A percentile compares a stretch with the other conserved stretches of the same genome.
phyloP scores from a whole-genome alignment of 331 rosid genomes.

The Spiraea crenata region DNA sequence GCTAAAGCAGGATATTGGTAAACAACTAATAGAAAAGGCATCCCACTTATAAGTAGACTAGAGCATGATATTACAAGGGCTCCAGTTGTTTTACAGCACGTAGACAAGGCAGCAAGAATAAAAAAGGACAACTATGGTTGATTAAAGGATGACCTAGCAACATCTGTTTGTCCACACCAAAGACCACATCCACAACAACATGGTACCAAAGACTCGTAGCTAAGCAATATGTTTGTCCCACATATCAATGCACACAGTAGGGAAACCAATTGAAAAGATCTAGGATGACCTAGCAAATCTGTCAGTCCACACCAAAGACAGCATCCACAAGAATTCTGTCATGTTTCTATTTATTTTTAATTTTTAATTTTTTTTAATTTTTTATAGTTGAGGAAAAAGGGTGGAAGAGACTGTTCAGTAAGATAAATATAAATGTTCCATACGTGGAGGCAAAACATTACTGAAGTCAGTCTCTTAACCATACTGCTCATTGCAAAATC shows the following conservation, averaged over 20 bases:
- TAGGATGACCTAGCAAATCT: too few relatives aligned
- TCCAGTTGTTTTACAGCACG: background rate
- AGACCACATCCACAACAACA: too few relatives aligned
- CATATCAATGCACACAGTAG: background rate
- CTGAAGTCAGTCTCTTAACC: background rate
- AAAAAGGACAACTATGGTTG: background rate
- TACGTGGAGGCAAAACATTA: background rate
- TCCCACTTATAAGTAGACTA: background rate
- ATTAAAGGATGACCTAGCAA: too few relatives aligned
- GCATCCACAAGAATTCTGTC: too few relatives aligned
- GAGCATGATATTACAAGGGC: background rate
- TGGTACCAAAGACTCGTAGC: background rate
- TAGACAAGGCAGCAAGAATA: background rate
- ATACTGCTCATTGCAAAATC: conserved; percentile 18
- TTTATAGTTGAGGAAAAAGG: too few relatives aligned
- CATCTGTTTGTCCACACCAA: too few relatives aligned
- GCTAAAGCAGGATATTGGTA: background rate
- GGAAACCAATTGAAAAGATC: too few relatives aligned
- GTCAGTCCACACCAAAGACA: too few relatives aligned
- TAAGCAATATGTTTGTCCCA: background rate
- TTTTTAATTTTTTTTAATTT: too few relatives aligned
- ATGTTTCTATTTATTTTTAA: too few relatives aligned
- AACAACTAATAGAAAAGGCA: background rate
- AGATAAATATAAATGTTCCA: too few relatives aligned
- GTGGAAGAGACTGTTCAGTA: too few relatives aligned